Percentiles rank a stretch among this genome's conserved stretches.
Conservation (phyloP, 2,329 filamentous ascomycete species). For the Pseudogymnoascus destructans region DNA sequence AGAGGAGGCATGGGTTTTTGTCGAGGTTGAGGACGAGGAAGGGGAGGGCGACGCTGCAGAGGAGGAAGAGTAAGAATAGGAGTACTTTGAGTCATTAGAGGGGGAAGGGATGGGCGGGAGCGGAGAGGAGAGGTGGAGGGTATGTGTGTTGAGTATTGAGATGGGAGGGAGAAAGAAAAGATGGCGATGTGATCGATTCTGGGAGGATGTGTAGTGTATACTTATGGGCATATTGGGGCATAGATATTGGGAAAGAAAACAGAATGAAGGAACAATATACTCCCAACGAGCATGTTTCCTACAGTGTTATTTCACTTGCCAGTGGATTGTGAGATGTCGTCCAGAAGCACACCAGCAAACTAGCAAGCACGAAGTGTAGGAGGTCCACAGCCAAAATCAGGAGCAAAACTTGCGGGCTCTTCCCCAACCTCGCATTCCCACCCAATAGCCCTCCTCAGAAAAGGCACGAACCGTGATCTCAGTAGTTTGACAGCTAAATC, state of each 20-base stretch:
- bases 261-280: not conserved
- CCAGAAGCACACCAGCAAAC: not conserved
- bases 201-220: not conserved
- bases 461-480: no score
- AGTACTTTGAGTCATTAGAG: conserved; percentile 26
- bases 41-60: conserved; percentile 21
- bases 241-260: not conserved
- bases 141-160: not conserved
- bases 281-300: not conserved
- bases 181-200: not conserved
- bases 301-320: not conserved
- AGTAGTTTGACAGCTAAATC: no score
- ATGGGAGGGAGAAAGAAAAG: not conserved
- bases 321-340: not conserved
- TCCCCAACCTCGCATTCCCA: not conserved
- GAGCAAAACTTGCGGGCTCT: not conserved
- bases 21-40: conserved; percentile 25
- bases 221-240: not conserved
- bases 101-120: not conserved
- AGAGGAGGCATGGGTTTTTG: conserved; percentile 28
- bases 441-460: no score
- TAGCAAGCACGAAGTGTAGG: not conserved
- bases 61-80: conserved; percentile 25
- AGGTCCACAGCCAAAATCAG: not conserved
- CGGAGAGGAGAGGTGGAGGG: not conserved